Conservation (phyloP, 306 rosid genomes). For the Cucumis cinereus region DNA sequence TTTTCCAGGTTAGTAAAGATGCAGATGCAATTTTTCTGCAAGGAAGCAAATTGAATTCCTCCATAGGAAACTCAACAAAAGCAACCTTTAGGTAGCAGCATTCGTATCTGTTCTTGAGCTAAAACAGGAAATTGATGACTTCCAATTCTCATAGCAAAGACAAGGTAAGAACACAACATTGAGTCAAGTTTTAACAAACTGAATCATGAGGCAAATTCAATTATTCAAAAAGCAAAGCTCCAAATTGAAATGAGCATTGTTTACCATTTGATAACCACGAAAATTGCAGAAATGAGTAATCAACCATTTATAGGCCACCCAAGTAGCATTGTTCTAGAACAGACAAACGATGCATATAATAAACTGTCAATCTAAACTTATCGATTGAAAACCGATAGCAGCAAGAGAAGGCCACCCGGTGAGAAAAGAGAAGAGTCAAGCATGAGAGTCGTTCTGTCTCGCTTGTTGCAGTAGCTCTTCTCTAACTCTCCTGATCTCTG, state of each 20-base stretch:
- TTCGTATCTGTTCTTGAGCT: neutral
- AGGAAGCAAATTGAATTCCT: neutral
- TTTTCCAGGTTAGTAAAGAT: neutral
- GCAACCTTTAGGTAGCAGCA: neutral
- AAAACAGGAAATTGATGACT: neutral
- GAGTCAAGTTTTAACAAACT: neutral
- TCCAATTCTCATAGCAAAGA: neutral
- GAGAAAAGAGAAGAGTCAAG: conserved; percentile 20
- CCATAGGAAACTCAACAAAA: neutral
- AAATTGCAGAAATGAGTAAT: neutral
- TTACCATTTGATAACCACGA: neutral
- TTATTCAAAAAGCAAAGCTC: neutral
- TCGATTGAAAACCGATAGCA: neutral
- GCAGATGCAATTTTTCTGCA: neutral
- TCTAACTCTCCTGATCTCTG: conserved; percentile 73
- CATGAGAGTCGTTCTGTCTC: conserved; percentile 35
- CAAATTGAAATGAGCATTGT: neutral
- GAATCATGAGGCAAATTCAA: neutral
- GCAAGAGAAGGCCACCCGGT: conserved; percentile 10
- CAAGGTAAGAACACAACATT: neutral
- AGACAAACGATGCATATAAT: neutral
- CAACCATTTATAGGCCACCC: neutral
- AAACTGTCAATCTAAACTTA: neutral
- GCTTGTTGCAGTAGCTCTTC: conserved; percentile 63
- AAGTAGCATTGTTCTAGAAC: neutral